Base-by-base conservation (phyloP, 192 early-diverging fungal species). In the Coemansia sp. region DNA sequence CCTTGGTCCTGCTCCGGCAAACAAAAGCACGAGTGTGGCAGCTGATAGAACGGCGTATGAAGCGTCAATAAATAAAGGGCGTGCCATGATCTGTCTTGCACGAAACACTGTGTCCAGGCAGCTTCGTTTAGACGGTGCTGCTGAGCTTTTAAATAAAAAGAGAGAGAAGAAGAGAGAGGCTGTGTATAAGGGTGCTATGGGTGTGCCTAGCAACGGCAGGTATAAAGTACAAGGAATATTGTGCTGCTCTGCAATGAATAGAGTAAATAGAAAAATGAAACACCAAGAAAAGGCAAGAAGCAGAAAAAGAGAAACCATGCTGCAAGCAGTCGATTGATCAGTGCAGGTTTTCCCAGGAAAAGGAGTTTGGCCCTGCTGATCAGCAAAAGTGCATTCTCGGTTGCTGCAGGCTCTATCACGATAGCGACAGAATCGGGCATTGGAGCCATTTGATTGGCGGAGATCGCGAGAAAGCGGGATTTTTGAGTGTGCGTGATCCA, bases 21-120 rank as follows among this genome's bases (percentile, higher is more conserved):
- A 75, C 61, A 81, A 40, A 23, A 68, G 50, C 32, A 67, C 67
- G n/a, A 81, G 57, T 36, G 59, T 70, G 4, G 73, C 61, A 32
- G 63, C 59, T 5, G 78, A 75, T 13, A 81, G 50, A 34, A 55
- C 70, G 13, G 78, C 78, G 29, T 81, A 81, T 35, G 78, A 65
- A 29, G 70, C 52, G 67, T 81, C 78, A 41, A 81, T 65, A 29
- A 71, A 42, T 49, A 81, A 59, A 25, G 58, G 67, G 15, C 33
- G 29, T 35, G 55, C 15, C 55, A 57, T 57, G 29, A 15, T 34
- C 55, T 20, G 19, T 10, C 22, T 15, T 11, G 1, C 22, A 20
- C 15, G 9, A 52, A 52, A 25, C 19, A 3, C 23, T 23, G 7
- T 52, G 7, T 52, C 49, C 9, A 20, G 3, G 9, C 22, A 23